These are phyloP conservation scores for Globisporangium polare DNA, from an alignment of 352 stramenopile genomes.

Conservation along the genomic window DNA sequence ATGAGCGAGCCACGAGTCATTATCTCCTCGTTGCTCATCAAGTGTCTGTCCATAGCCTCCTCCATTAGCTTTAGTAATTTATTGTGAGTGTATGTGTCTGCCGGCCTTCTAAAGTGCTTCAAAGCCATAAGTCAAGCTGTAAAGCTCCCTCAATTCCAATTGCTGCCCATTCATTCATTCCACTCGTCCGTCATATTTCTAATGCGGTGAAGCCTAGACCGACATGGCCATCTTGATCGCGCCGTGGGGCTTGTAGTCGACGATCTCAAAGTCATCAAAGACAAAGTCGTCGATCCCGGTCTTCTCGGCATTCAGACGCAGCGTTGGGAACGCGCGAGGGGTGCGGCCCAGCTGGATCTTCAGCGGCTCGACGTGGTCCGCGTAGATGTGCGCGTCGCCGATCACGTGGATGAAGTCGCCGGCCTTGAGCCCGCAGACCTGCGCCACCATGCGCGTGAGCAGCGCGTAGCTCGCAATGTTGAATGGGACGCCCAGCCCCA, in stretches of 20 bases:
- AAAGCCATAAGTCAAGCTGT: background rate
- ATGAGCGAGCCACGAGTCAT: background rate
- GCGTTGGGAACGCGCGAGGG: slow-evolving; percentile 93
- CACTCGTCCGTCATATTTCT: background rate
- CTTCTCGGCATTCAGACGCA: slow-evolving; percentile 87
- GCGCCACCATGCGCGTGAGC: slow-evolving; percentile 95
- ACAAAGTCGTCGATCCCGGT: slow-evolving; percentile 95
- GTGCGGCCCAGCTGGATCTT: slow-evolving; percentile 93
- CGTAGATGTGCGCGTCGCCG: slow-evolving; percentile 98
- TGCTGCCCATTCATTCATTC: background rate
- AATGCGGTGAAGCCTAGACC: slow-evolving; percentile 36
- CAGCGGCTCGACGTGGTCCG: slow-evolving; percentile 98
- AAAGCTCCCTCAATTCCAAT: background rate
- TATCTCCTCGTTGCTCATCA: background rate
- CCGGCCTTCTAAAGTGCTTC: background rate
- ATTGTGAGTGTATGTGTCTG: background rate
- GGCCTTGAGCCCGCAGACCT: slow-evolving; percentile 91
- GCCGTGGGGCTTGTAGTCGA: slow-evolving; percentile 95
- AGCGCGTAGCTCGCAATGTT: slow-evolving; percentile 99
- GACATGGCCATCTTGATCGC: slow-evolving; percentile 99
- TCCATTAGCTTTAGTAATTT: slow-evolving; percentile 10
- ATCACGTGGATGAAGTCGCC: slow-evolving; percentile 99
- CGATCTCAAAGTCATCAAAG: slow-evolving; percentile 96
- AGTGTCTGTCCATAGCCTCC: background rate
- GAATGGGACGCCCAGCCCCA: slow-evolving; percentile 99